phyloP scores from a whole-genome alignment of 129 eudicot species.

The Saposhnikovia divaricata region DNA sequence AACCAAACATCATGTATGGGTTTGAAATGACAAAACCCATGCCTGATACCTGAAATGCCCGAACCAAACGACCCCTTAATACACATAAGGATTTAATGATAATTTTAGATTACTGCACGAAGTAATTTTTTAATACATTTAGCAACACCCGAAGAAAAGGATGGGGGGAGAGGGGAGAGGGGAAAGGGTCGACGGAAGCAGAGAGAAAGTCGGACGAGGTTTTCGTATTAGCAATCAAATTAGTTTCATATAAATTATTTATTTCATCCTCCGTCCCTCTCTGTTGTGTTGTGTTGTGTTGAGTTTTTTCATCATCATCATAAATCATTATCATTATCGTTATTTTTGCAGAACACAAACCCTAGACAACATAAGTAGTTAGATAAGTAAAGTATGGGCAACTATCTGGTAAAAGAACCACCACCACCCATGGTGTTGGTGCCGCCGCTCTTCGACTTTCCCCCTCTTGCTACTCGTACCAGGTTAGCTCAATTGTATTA shows the following conservation, averaged over 20 bases:
- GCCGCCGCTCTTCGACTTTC: constrained; percentile 96
- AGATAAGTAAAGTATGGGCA: constrained; percentile 38
- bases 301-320: background rate
- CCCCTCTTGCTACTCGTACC: constrained; percentile 93
- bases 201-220: constrained; percentile 1
- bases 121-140: no score
- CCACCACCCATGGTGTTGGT: constrained; percentile 81
- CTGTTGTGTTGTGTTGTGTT: no score
- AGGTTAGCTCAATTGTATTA: constrained; percentile 24
- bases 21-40: no score
- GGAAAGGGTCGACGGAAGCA: background rate
- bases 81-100: no score
- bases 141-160: no score
- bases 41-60: no score
- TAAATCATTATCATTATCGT: background rate
- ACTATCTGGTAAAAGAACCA: constrained; percentile 32
- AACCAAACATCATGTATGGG: no score
- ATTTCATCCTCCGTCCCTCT: no score
- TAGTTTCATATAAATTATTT: no score
- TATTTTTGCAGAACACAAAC: background rate
- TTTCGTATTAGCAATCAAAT: constrained; percentile 12
- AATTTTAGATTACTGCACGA: no score
- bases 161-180: no score
- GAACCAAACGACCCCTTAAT: no score
- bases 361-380: background rate